Percentiles rank a stretch among this genome's conserved stretches.
phyloP scores from a whole-genome alignment of 164 flowering plant species.

The Cinnamomum chago region DNA sequence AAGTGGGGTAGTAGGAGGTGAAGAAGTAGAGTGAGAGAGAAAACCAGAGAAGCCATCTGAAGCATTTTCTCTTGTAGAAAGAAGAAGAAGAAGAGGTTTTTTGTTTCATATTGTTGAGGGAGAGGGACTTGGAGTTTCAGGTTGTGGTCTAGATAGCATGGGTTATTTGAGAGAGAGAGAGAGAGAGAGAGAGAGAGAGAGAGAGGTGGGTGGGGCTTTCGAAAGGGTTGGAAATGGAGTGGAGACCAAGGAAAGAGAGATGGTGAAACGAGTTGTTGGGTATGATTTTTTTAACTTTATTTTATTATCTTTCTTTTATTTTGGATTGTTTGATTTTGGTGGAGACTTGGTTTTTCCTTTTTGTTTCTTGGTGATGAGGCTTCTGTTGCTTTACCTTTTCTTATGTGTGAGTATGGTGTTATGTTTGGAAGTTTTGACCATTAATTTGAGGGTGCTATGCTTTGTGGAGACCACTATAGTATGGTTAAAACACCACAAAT shows the following conservation, averaged over 20 bases:
- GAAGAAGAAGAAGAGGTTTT: slow-evolving; percentile 9
- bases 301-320: background rate
- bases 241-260: background rate
- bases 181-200: background rate
- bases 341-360: background rate
- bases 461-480: too few relatives aligned
- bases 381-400: too few relatives aligned
- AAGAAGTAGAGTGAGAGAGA: slow-evolving; percentile 59
- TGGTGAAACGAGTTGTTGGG: background rate
- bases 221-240: background rate
- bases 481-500: too few relatives aligned
- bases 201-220: background rate
- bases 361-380: too few relatives aligned
- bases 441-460: too few relatives aligned
- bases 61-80: slow-evolving; percentile 21
- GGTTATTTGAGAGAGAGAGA: background rate
- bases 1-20: slow-evolving; percentile 46
- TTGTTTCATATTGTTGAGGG: slow-evolving; percentile 10
- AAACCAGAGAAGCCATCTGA: slow-evolving; percentile 69
- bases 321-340: background rate
- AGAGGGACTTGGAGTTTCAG: slow-evolving; percentile 20
- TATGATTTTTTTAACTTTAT: background rate
- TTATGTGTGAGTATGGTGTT: too few relatives aligned
- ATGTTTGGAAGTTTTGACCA: too few relatives aligned
- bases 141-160: slow-evolving; percentile 13